These are phyloP conservation scores for Sugiyamaella sp. DNA, from an alignment of 1,139 yeast genomes.

Conservation along the genomic window DNA sequence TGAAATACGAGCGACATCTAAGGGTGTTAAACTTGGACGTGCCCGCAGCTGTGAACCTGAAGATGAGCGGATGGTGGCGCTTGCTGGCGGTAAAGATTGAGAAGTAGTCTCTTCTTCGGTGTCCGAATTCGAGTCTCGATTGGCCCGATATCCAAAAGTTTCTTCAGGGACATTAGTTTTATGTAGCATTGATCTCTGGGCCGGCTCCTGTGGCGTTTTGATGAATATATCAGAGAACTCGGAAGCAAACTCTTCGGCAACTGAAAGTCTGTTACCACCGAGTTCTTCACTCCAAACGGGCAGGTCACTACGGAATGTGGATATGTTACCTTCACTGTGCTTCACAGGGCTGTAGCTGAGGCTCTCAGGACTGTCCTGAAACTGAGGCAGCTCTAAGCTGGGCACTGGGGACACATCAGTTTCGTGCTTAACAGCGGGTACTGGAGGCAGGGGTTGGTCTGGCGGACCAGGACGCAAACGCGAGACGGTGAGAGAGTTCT, in stretches of 20 bases:
- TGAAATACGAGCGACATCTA: conserved; percentile 33
- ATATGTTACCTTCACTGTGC: conserved; percentile 13
- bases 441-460: conserved; percentile 14
- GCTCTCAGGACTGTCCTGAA: conserved; percentile 21
- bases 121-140: too few species aligned
- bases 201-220: not conserved
- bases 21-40: conserved; percentile 42
- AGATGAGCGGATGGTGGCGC: conserved; percentile 32
- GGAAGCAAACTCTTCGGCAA: conserved; percentile 30
- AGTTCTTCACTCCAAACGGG: conserved; percentile 8
- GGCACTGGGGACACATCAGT: conserved; percentile 30
- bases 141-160: too few species aligned
- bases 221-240: conserved; percentile 30
- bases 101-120: too few species aligned
- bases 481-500: not conserved
- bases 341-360: conserved; percentile 26
- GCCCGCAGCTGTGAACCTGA: conserved; percentile 40
- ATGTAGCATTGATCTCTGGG: not conserved
- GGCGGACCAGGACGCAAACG: conserved; percentile 6
- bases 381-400: conserved; percentile 25
- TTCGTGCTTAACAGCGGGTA: conserved; percentile 9
- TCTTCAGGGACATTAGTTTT: too few species aligned
- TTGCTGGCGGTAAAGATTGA: not conserved
- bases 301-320: conserved; percentile 6
- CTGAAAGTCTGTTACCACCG: conserved; percentile 13